Conservation (phyloP, 768 basidiomycete genomes). For the Tulasnella sp. region DNA sequence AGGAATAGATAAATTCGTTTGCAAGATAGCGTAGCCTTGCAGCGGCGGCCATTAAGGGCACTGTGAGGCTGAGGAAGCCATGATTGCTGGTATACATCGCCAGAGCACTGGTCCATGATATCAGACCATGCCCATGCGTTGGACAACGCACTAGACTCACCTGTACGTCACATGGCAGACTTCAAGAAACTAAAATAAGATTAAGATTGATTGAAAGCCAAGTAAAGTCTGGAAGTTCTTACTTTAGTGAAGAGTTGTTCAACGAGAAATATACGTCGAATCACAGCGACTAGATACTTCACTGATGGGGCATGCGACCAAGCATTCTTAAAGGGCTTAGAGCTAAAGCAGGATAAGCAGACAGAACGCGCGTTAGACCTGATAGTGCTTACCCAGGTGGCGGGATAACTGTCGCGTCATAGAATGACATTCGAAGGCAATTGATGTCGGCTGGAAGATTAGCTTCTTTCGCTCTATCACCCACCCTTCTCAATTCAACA, state of each 20-base stretch:
- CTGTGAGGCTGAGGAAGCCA: background rate
- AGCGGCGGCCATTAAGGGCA: constrained; percentile 4
- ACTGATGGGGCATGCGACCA: constrained; percentile 3
- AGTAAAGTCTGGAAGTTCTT: background rate
- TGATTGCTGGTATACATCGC: background rate
- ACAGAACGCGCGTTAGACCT: background rate
- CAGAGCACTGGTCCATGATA: background rate
- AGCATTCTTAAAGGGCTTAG: background rate
- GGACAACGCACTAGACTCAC: background rate
- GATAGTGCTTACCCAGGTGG: background rate
- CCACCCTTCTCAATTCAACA: background rate
- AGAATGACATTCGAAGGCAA: background rate
- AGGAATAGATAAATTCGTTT: background rate
- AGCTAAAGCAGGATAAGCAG: background rate
- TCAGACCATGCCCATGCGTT: background rate
- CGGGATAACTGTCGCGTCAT: background rate
- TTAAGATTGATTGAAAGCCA: background rate
- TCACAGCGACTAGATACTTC: background rate
- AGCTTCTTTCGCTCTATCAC: background rate
- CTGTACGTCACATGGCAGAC: background rate
- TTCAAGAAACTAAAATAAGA: background rate
- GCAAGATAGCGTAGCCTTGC: background rate
- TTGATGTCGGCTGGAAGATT: background rate
- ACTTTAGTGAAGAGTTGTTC: background rate
- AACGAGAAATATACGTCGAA: background rate